Evolutionary conservation across 441 rosid genomes (phyloP), one percentile per base, ranked within the genome.

Genomic region (Metrosideros polymorpha): DNA sequence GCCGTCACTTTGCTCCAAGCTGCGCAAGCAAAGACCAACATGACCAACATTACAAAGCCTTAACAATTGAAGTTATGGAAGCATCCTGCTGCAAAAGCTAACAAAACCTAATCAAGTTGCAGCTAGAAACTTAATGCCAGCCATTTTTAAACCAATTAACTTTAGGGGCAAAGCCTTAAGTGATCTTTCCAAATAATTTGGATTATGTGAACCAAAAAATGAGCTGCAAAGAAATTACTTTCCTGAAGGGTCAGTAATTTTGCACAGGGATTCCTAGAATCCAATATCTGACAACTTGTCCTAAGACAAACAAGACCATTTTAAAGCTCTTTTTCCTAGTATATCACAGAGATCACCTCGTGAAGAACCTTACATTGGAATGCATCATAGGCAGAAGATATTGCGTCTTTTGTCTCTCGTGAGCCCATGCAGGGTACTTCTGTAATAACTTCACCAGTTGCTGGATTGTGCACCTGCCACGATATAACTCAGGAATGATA

Each of bases 1-100:
- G 98, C 98, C 82, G 99, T 93, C 84, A 90, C 88, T 88, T 91
- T 96, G 92, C 99, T 96, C 99, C 99, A 98, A 85, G 98, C 99
- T 98, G 89, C 59, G 86, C 29, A 86, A 54, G 86, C 53, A 63
- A 84, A 71, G 79, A 71, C n/a, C n/a, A 17, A 79, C 45, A 57
- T 43, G 79, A 71, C n/a, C n/a, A 17, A 79, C 45, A 57, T 43
- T 55, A 83, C 71, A 83, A 83, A 66, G 43, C 84, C 52, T 45
- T 49, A 18, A 84, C 29, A 27, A 84, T 57, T 55, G 39, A 71
- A 71, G 15, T 19, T 10, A 32, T 32, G 42, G 45, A 63, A 71
- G 79, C 47, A 71, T 10, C n/a, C n/a, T 83, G 82, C 61, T 61
- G 49, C 42, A 79, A 42, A 17, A 14, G 82, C 12, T 55, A 82